Percentiles rank a stretch among this genome's conserved stretches.
Conservation (phyloP, 2,329 filamentous ascomycete genomes). For the Phyllosticta citriasiana region DNA sequence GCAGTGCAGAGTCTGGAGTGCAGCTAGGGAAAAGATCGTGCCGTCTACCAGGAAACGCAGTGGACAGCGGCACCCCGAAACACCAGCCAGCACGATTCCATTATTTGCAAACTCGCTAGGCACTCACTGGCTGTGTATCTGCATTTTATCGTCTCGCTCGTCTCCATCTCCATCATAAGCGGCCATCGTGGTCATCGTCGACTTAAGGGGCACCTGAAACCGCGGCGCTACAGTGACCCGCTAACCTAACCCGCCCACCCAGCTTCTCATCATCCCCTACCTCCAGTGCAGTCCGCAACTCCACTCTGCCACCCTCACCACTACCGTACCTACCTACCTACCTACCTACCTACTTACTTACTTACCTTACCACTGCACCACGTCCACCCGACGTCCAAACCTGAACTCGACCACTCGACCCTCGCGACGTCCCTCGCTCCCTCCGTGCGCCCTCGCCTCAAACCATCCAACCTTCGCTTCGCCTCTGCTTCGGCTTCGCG, state of each 20-base stretch:
- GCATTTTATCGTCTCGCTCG: too few species aligned
- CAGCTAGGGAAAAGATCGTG: too few species aligned
- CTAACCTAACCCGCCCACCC: constrained; percentile 9
- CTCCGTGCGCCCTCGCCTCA: constrained; percentile 4
- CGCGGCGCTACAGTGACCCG: constrained; percentile 8
- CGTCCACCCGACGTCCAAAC: neutral
- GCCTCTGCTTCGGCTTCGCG: constrained; percentile 1
- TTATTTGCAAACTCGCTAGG: too few species aligned
- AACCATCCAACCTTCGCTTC: neutral
- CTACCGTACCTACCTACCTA: constrained; percentile 2
- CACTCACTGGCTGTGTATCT: too few species aligned
- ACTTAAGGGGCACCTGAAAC: constrained; percentile 11
- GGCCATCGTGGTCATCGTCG: neutral
- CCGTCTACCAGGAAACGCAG: too few species aligned
- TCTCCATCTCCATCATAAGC: too few species aligned
- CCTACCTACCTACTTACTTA: neutral
- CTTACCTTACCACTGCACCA: neutral
- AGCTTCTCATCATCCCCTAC: constrained; percentile 12
- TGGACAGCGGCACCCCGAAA: too few species aligned
- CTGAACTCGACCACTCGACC: neutral
- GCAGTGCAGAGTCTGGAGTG: too few species aligned
- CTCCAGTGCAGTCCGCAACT: constrained; percentile 1
- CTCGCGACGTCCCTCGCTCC: constrained; percentile 7
- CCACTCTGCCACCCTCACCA: constrained; percentile 8
- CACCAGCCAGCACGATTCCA: too few species aligned